These are phyloP conservation scores for Pseudocercospora cruenta DNA, from an alignment of 2,329 filamentous ascomycete genomes.

Conservation along the genomic window DNA sequence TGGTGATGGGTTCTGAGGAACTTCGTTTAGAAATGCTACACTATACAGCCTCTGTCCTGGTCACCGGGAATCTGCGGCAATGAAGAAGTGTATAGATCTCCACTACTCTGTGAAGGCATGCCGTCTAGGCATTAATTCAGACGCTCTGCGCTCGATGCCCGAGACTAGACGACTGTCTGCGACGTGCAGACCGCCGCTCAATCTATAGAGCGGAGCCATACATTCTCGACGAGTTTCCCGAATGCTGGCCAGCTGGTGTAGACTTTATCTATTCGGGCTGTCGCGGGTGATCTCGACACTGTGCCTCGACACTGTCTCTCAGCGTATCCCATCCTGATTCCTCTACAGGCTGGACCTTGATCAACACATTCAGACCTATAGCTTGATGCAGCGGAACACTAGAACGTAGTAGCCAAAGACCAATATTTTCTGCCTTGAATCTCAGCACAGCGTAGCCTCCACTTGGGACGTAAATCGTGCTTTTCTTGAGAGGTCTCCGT, in stretches of 20 bases:
- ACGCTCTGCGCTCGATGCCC: too few relatives aligned
- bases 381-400: constrained; percentile 40
- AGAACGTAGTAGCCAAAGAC: constrained; percentile 44
- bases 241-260: too few relatives aligned
- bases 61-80: too few relatives aligned
- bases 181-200: too few relatives aligned
- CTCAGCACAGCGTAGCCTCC: constrained; percentile 41
- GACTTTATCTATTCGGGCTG: background rate
- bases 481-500: constrained; percentile 30
- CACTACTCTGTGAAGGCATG: too few relatives aligned
- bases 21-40: background rate
- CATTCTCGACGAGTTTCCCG: too few relatives aligned
- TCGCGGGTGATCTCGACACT: background rate
- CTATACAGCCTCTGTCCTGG: too few relatives aligned
- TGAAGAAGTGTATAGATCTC: too few relatives aligned
- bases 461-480: constrained; percentile 40
- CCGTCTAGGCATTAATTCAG: too few relatives aligned
- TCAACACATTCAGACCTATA: constrained; percentile 20
- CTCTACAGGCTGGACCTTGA: constrained; percentile 13
- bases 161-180: too few relatives aligned
- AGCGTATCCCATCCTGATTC: background rate
- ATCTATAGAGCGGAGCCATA: too few relatives aligned
- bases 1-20: constrained; percentile 57
- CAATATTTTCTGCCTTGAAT: constrained; percentile 40
- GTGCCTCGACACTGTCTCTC: background rate